These are phyloP conservation scores for Claviceps cyperi DNA, from an alignment of 2,329 filamentous ascomycete genomes.

Conservation along the genomic window DNA sequence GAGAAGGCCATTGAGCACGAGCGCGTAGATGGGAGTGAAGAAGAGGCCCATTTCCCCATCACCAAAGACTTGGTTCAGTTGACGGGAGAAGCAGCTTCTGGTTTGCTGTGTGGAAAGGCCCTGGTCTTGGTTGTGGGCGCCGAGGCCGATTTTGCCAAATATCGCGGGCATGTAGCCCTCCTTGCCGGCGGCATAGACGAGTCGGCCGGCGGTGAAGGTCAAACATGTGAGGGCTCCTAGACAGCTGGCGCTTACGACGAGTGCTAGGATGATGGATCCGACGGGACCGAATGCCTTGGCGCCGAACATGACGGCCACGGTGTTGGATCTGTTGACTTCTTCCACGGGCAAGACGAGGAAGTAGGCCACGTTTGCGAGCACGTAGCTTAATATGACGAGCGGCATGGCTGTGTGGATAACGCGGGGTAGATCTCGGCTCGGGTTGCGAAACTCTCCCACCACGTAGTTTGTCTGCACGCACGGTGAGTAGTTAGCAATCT, in stretches of 20 bases:
- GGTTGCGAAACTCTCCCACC: slow-evolving; percentile 90
- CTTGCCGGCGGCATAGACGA: slow-evolving; percentile 88
- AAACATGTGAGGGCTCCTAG: slow-evolving; percentile 91
- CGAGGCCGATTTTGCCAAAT: slow-evolving; percentile 70
- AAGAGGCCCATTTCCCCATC: slow-evolving; percentile 72
- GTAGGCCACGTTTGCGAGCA: slow-evolving; percentile 85
- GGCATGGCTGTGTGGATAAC: slow-evolving; percentile 97
- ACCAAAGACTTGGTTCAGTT: slow-evolving; percentile 48
- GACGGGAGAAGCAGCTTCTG: slow-evolving; percentile 42
- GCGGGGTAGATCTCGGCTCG: slow-evolving; percentile 73
- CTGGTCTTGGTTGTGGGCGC: slow-evolving; percentile 22
- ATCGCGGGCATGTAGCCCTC: slow-evolving; percentile 81
- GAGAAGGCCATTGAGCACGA: slow-evolving; percentile 63
- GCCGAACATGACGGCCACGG: slow-evolving; percentile 90
- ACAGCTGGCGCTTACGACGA: slow-evolving; percentile 82
- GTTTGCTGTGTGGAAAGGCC: slow-evolving; percentile 30
- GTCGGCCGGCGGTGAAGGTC: slow-evolving; percentile 79
- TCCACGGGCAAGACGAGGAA: slow-evolving; percentile 79
- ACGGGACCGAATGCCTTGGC: slow-evolving; percentile 74
- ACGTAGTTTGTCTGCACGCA: slow-evolving; percentile 76
- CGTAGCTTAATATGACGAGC: slow-evolving; percentile 76
- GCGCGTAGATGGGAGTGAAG: slow-evolving; percentile 86
- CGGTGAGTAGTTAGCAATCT: background rate
- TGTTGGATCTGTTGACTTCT: slow-evolving; percentile 76
- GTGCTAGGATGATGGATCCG: slow-evolving; percentile 70